A percentile compares a stretch with the other conserved stretches of the same genome.
Evolutionary conservation across 371 early-diverging fungal species (phyloP).

Genomic region (Mucor circinelloides): DNA sequence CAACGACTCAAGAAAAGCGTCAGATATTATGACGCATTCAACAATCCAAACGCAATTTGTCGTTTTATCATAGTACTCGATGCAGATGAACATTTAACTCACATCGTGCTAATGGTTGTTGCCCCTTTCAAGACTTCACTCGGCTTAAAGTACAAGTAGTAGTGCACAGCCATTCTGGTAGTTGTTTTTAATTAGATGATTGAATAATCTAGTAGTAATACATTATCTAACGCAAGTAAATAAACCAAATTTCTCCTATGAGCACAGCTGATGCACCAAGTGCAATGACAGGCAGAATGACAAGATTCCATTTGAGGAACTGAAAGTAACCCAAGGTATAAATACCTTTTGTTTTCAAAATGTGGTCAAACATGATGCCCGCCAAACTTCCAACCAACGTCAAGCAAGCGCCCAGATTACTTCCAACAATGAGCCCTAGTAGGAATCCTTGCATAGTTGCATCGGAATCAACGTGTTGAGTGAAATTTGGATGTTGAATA

Average conservation of each 20-base stretch:
- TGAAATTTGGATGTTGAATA: slow-evolving; percentile 68
- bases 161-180: too few relatives aligned
- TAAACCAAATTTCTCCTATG: slow-evolving; percentile 53
- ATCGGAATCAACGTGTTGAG: slow-evolving; percentile 25
- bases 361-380: slow-evolving; percentile 78
- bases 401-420: slow-evolving; percentile 81
- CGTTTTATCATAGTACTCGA: too few relatives aligned
- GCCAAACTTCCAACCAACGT: slow-evolving; percentile 77
- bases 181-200: too few relatives aligned
- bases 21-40: too few relatives aligned
- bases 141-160: too few relatives aligned
- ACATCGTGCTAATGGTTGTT: too few relatives aligned
- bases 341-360: slow-evolving; percentile 60
- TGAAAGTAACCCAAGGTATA: slow-evolving; percentile 55
- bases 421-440: slow-evolving; percentile 75
- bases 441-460: slow-evolving; percentile 61
- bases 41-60: too few relatives aligned
- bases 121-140: too few relatives aligned
- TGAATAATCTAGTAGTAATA: too few relatives aligned
- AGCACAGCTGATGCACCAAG: slow-evolving; percentile 51
- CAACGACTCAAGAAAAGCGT: too few relatives aligned
- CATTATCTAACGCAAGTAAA: slow-evolving; percentile 33
- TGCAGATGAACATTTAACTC: too few relatives aligned
- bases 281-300: slow-evolving; percentile 61
- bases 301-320: slow-evolving; percentile 66